A percentile compares a stretch with the other conserved stretches of the same genome.
These are phyloP conservation scores for Hypholoma sublateritium DNA, from an alignment of 768 basidiomycete species.

Conservation along the genomic window DNA sequence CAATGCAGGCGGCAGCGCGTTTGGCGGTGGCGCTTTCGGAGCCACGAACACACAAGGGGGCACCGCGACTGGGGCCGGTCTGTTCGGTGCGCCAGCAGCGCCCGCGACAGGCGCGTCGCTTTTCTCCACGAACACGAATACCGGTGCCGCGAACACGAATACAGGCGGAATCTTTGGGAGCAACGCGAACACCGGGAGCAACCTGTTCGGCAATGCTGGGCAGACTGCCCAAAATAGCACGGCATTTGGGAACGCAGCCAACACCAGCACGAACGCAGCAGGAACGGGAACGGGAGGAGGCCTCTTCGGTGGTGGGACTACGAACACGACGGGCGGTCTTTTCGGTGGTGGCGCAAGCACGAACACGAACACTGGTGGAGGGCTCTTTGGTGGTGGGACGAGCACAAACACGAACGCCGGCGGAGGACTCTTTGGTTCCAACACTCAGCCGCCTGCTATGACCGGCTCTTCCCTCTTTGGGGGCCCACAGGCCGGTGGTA, in stretches of 20 bases:
- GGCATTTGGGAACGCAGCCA: conserved; percentile 5
- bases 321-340: neutral
- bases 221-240: neutral
- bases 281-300: neutral
- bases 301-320: neutral
- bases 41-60: neutral
- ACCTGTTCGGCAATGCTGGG: neutral
- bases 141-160: conserved; percentile 4
- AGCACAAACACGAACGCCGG: neutral
- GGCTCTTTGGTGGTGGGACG: neutral
- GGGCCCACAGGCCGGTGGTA: conserved; percentile 13
- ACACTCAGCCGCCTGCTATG: conserved; percentile 13
- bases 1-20: neutral
- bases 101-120: neutral
- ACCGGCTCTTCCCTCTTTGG: conserved; percentile 4
- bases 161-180: neutral
- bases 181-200: neutral
- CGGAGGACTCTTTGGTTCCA: conserved; percentile 23
- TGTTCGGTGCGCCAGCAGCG: neutral
- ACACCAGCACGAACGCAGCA: neutral
- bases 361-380: neutral
- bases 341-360: neutral
- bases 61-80: neutral
- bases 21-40: neutral
- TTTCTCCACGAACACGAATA: neutral